phyloP scores from a whole-genome alignment of 495 filamentous ascomycete species.

The Lophiotrema nucula region DNA sequence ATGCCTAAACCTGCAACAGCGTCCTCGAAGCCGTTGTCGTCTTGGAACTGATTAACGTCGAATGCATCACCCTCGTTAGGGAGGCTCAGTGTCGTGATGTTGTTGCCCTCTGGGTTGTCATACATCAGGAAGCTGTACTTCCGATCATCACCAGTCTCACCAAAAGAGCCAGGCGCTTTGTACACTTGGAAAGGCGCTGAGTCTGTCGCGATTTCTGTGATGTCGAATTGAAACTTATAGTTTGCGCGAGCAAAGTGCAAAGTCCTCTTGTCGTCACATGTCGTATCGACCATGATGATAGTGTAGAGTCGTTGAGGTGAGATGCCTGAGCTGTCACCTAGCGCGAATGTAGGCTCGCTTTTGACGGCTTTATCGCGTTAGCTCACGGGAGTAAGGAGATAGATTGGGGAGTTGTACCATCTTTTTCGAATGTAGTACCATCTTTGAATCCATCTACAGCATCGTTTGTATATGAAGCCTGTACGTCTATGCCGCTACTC shows the following conservation, averaged over 20 bases:
- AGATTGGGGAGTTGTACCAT: slow-evolving; percentile 3
- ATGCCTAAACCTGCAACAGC: slow-evolving; percentile 24
- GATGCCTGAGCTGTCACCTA: slow-evolving; percentile 30
- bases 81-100: slow-evolving; percentile 10
- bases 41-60: slow-evolving; percentile 30
- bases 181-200: slow-evolving; percentile 11
- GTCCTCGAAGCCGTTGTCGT: slow-evolving; percentile 27
- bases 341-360: slow-evolving; percentile 21
- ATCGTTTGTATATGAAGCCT: slow-evolving; percentile 15
- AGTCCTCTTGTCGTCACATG: slow-evolving; percentile 12
- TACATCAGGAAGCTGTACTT: slow-evolving; percentile 35
- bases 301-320: slow-evolving; percentile 7
- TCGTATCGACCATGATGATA: slow-evolving; percentile 31
- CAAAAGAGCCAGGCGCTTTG: slow-evolving; percentile 28
- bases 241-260: slow-evolving; percentile 28
- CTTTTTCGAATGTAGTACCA: slow-evolving; percentile 16
- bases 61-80: slow-evolving; percentile 28
- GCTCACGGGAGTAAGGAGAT: neutral
- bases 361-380: slow-evolving; percentile 18
- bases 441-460: slow-evolving; percentile 18
- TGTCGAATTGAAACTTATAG: slow-evolving; percentile 16
- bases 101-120: slow-evolving; percentile 7
- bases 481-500: slow-evolving; percentile 3
- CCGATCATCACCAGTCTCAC: slow-evolving; percentile 30
- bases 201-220: slow-evolving; percentile 10